Evolutionary conservation across 371 early-diverging fungal species (phyloP).

Genomic region (Umbelopsis sp.): DNA sequence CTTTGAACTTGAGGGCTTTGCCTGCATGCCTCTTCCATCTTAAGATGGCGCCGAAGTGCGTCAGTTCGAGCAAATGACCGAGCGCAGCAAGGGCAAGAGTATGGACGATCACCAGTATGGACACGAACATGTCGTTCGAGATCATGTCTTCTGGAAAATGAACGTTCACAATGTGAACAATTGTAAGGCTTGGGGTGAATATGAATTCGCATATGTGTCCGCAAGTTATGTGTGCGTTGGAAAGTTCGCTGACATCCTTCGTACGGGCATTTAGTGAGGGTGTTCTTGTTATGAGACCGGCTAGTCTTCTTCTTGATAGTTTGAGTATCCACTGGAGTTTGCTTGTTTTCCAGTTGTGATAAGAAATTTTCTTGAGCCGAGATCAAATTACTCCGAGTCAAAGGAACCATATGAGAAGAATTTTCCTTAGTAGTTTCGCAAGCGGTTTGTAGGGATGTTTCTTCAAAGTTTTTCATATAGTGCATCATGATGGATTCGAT

Average conservation of each 20-base stretch:
- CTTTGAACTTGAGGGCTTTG: constrained; percentile 31
- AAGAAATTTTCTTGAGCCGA: constrained; percentile 14
- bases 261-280: constrained; percentile 4
- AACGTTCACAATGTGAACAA: constrained; percentile 26
- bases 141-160: constrained; percentile 32
- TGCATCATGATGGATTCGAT: background rate
- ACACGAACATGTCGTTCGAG: constrained; percentile 32
- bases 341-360: background rate
- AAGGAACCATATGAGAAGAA: background rate
- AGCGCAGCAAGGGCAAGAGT: constrained; percentile 49
- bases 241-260: constrained; percentile 11
- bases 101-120: constrained; percentile 60
- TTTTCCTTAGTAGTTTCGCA: background rate
- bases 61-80: constrained; percentile 59
- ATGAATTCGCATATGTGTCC: constrained; percentile 17
- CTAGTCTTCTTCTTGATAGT: background rate
- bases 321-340: constrained; percentile 3
- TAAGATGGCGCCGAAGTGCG: constrained; percentile 59
- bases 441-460: background rate
- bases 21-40: constrained; percentile 45
- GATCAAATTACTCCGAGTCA: constrained; percentile 16
- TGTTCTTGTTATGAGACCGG: constrained; percentile 1
- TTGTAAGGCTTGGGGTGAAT: constrained; percentile 16
- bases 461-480: background rate
- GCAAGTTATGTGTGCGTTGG: constrained; percentile 11